Evolutionary conservation across 2,329 filamentous ascomycete genomes (phyloP).

Genomic region (Cladorrhinum sp.): DNA sequence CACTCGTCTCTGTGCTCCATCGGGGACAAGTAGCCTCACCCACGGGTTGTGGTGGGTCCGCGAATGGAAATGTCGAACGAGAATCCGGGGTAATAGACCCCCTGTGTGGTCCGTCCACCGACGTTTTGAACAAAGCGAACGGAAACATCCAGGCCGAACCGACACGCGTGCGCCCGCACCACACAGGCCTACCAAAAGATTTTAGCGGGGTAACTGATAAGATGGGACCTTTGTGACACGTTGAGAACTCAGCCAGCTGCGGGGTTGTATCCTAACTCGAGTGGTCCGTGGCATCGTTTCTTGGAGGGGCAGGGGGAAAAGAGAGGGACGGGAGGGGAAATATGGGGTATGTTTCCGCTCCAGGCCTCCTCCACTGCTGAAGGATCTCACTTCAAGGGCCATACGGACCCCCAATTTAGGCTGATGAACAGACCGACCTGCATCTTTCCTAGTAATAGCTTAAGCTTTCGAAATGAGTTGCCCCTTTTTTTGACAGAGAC

Average conservation of each 20-base stretch:
- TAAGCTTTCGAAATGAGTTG: neutral
- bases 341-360: constrained; percentile 8
- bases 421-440: constrained; percentile 15
- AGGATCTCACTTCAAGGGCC: neutral
- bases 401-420: constrained; percentile 18
- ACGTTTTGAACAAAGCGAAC: constrained; percentile 3
- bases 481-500: neutral
- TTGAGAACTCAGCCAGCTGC: neutral
- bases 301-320: neutral
- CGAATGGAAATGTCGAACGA: constrained; percentile 11
- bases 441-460: neutral
- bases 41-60: constrained; percentile 7
- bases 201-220: constrained; percentile 15
- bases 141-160: constrained; percentile 17
- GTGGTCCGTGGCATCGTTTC: neutral
- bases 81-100: constrained; percentile 23
- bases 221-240: constrained; percentile 5
- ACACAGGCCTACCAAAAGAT: neutral
- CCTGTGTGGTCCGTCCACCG: constrained; percentile 1
- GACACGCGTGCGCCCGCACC: neutral
- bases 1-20: neutral
- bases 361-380: too few species aligned
- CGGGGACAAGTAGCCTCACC: neutral
- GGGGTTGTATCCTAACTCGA: constrained; percentile 7
- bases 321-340: neutral